These are phyloP conservation scores for Ananas comosus DNA, from an alignment of 176 grass and related monocot genomes.

Conservation along the genomic window DNA sequence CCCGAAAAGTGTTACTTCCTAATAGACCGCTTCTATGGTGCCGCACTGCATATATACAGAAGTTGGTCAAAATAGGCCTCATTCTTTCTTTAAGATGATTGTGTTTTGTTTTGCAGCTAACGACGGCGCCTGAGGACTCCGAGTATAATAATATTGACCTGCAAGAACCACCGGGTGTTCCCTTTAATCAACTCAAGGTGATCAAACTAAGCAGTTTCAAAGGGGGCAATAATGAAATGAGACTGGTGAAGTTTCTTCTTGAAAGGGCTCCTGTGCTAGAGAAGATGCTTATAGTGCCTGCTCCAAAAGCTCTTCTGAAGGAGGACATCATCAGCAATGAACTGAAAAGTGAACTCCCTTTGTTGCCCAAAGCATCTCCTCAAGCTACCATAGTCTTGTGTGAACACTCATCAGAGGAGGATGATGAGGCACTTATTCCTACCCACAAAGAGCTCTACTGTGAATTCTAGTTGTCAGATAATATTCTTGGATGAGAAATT, in stretches of 20 bases:
- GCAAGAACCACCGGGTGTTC: too few relatives aligned
- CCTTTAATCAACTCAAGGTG: not conserved
- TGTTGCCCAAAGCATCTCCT: not conserved
- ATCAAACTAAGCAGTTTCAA: not conserved
- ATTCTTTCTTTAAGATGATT: not conserved
- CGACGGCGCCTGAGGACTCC: too few relatives aligned
- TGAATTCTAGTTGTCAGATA: not conserved
- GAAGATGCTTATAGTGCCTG: not conserved
- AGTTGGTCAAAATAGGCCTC: not conserved
- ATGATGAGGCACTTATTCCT: not conserved
- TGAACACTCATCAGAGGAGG: not conserved
- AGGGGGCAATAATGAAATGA: not conserved
- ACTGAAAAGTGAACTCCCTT: not conserved
- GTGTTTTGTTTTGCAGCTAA: too few relatives aligned
- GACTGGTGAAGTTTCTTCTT: constrained; percentile 1
- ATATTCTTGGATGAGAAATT: too few relatives aligned
- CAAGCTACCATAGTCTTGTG: not conserved
- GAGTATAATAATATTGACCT: too few relatives aligned
- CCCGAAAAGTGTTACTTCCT: too few relatives aligned
- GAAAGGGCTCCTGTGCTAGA: not conserved
- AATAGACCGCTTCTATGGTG: too few relatives aligned
- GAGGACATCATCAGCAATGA: not conserved
- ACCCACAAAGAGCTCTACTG: not conserved
- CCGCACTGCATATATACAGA: too few relatives aligned
- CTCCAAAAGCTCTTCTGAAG: not conserved